Base-by-base conservation (phyloP, 2,329 filamentous ascomycete genomes). In the Tolypocladium sp. region DNA sequence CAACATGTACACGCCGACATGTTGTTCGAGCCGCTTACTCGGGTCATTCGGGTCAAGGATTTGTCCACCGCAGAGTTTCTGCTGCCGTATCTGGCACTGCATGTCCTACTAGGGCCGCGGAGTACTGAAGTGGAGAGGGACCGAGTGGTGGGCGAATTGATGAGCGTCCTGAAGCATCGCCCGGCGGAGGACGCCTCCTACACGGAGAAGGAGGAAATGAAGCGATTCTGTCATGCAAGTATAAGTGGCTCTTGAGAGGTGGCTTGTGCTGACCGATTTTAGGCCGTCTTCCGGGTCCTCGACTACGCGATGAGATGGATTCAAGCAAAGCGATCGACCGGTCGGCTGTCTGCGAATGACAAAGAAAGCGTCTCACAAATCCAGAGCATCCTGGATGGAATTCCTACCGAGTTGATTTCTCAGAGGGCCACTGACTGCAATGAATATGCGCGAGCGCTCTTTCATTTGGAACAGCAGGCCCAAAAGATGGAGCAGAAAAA, bases 291-390 rank as follows among this genome's bases (percentile, higher is more conserved):
- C 71, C 85, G 88, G 54, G 84, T 95, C 4, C 80, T 99, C 0
- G 95, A 99, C 71, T 97, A 99, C 71, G 83, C 93, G 61, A 92
- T 91, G 68, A 83, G 88, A 63, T 99, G 93, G 92, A 77, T 95
- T 30, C 91, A 96, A 66, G 84, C 88, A 58, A 95, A 91, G 71
- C 68, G 73, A 59, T 63, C 71, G 27, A 59, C 66, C 13, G 68
- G 68, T 13, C 65, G 66, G 20, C 65, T 70, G 33, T 68, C 63
- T 10, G 60, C 69, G 60, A 51, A 68, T 44, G 79, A 83, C 57
- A 79, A 83, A 22, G 77, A 79, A 55, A 79, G 77, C 27, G 72
- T 79, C 64, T 71, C 71, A 60, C 79, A 70, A 66, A 82, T 81
- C 59, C 80, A 77, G 71, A 78, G 66, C 9, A 74, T 82, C 17